Percentiles rank a stretch among this genome's conserved stretches.
These are phyloP conservation scores for Ustilago cynodontis DNA, from an alignment of 1,284 basidiomycete species.

Conservation along the genomic window DNA sequence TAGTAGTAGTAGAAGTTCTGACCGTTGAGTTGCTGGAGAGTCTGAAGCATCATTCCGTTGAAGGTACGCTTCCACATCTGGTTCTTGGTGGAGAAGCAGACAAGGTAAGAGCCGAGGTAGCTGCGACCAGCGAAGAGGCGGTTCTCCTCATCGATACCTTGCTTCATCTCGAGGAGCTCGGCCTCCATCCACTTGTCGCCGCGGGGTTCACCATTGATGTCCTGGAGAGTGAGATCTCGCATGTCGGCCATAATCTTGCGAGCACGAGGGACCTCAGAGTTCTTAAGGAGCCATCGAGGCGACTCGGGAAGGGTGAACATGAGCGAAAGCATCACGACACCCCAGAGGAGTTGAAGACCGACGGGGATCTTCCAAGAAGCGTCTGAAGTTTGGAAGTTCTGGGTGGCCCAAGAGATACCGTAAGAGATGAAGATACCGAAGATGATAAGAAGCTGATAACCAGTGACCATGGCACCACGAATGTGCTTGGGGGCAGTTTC, in stretches of 20 bases:
- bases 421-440: slow-evolving; percentile 74
- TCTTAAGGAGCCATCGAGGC: slow-evolving; percentile 85
- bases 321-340: slow-evolving; percentile 72
- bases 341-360: slow-evolving; percentile 76
- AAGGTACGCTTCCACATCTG: slow-evolving; percentile 81
- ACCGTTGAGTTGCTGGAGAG: slow-evolving; percentile 77
- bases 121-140: slow-evolving; percentile 77
- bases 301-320: slow-evolving; percentile 77
- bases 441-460: slow-evolving; percentile 76
- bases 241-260: slow-evolving; percentile 76
- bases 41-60: slow-evolving; percentile 78
- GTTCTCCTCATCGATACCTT: slow-evolving; percentile 74
- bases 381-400: slow-evolving; percentile 45
- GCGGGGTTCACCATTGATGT: slow-evolving; percentile 74
- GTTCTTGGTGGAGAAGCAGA: slow-evolving; percentile 77
- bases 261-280: slow-evolving; percentile 74
- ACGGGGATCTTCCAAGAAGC: slow-evolving; percentile 77
- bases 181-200: slow-evolving; percentile 75
- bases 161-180: slow-evolving; percentile 76
- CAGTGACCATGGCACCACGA: slow-evolving; percentile 85
- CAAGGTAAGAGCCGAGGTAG: slow-evolving; percentile 75
- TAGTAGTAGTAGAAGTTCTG: slow-evolving; percentile 87
- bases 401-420: slow-evolving; percentile 75
- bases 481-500: slow-evolving; percentile 81
- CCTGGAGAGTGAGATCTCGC: slow-evolving; percentile 76